Conservation (phyloP, 768 basidiomycete species). For the Jaapia argillacea region DNA sequence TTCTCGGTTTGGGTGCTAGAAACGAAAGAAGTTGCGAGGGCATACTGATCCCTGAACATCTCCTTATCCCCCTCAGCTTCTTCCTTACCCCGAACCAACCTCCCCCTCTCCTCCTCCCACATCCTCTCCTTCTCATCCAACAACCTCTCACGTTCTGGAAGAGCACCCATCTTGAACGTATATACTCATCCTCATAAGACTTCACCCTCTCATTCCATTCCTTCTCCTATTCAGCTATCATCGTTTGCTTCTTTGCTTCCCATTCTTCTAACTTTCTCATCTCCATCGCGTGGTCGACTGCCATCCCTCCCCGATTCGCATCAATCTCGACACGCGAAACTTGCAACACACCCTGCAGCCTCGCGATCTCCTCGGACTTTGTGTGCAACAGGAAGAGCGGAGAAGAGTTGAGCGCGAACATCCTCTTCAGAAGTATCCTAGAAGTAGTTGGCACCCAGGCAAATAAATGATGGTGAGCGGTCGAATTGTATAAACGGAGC, state of each 20-base stretch:
- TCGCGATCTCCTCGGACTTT: neutral
- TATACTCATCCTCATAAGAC: neutral
- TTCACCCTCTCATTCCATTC: neutral
- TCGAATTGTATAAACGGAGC: too few species aligned
- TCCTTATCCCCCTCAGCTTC: conserved; percentile 20
- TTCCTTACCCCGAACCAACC: conserved; percentile 3
- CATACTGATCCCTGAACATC: conserved; percentile 18
- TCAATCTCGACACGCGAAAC: neutral
- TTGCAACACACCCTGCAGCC: neutral
- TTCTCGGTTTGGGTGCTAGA: conserved; percentile 16
- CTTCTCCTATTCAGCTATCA: neutral
- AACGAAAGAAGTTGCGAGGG: conserved; percentile 17
- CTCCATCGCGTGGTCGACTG: too few species aligned
- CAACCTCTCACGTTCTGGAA: neutral
- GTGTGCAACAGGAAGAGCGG: neutral
- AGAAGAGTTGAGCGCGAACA: neutral
- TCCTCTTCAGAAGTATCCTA: neutral
- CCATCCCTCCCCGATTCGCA: too few species aligned
- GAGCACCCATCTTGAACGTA: too few species aligned
- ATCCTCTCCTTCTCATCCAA: neutral
- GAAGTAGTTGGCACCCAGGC: neutral
- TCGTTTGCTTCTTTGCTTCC: neutral
- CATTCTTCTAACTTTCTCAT: too few species aligned
- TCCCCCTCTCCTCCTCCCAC: neutral
- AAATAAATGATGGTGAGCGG: too few species aligned